Conservation (phyloP, 345 rosid species). For the Gossypium longicalyx region DNA sequence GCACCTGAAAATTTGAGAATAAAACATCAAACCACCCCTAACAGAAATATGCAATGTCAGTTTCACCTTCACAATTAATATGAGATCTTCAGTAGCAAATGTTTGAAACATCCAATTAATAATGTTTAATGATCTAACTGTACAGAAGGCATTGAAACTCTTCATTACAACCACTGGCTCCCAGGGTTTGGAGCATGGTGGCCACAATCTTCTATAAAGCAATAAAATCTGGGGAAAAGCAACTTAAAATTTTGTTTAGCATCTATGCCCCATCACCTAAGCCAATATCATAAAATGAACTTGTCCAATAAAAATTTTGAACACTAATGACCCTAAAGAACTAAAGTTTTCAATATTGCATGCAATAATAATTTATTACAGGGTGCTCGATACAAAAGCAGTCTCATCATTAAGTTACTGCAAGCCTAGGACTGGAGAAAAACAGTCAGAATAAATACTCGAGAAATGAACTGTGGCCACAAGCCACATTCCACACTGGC, state of each 20-base stretch:
- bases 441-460: background rate
- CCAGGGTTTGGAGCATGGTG: background rate
- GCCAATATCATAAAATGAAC: background rate
- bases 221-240: background rate
- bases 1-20: constrained; percentile 43
- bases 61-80: background rate
- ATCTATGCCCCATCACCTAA: background rate
- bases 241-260: background rate
- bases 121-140: background rate
- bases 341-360: background rate
- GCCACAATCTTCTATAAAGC: constrained; percentile 1
- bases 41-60: background rate
- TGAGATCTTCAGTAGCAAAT: background rate
- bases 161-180: background rate
- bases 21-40: background rate
- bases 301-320: background rate
- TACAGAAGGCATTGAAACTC: background rate
- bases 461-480: background rate
- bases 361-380: background rate
- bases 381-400: background rate
- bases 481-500: background rate
- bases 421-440: background rate
- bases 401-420: background rate
- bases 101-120: constrained; percentile 5
- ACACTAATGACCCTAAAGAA: background rate